Evolutionary conservation across 163 green algal genomes (phyloP).

Genomic region (Scenedesmus sp.): DNA sequence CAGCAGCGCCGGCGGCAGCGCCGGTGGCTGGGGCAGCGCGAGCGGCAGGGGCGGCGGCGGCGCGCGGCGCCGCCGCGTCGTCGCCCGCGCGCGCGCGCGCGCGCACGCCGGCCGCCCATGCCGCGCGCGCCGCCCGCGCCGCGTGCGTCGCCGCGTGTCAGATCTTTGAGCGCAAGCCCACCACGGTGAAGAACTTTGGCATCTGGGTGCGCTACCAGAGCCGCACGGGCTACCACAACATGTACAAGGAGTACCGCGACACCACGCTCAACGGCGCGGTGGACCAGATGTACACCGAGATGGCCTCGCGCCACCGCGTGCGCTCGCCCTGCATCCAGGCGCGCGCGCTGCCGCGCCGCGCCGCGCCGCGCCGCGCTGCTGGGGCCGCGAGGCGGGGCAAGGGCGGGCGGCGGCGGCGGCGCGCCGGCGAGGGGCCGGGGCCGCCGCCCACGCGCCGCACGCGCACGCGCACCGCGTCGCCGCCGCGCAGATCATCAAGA

Average conservation of each 20-base stretch:
- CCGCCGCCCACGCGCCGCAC: too few species aligned
- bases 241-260: slow-evolving; percentile 99
- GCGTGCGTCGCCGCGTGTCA: slow-evolving; percentile 46
- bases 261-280: slow-evolving; percentile 95
- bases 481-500: slow-evolving; percentile 99
- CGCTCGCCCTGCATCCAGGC: slow-evolving; percentile 78
- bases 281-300: slow-evolving; percentile 93
- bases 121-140: too few species aligned
- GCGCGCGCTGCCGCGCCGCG: neutral
- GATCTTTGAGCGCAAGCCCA: slow-evolving; percentile 98
- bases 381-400: too few species aligned
- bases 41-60: neutral
- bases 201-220: slow-evolving; percentile 98
- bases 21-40: neutral
- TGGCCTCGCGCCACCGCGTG: slow-evolving; percentile 96
- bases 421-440: too few species aligned
- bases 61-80: too few species aligned
- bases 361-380: too few species aligned
- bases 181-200: slow-evolving; percentile 99
- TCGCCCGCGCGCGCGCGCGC: too few species aligned
- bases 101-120: too few species aligned
- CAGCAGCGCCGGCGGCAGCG: neutral
- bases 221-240: slow-evolving; percentile 78
- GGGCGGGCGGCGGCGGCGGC: too few species aligned
- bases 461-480: too few species aligned